Conservation (phyloP, 192 early-diverging fungal species). For the Rhizophagus sp. region DNA sequence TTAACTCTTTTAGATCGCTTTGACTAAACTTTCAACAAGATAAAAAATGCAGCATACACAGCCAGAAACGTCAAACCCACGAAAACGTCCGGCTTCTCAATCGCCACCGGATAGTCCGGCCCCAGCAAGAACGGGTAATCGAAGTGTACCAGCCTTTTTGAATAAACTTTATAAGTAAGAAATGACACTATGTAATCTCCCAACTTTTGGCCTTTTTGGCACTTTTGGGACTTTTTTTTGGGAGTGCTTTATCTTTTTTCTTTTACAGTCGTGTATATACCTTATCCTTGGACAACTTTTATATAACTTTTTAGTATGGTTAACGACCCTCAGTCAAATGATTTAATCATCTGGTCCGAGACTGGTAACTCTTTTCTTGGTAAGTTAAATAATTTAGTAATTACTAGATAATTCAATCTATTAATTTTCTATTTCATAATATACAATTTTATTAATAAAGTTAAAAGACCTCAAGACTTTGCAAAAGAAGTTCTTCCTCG, state of each 20-base stretch:
- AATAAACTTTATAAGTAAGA: conserved; percentile 30
- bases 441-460: conserved; percentile 30
- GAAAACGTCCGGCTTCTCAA: conserved; percentile 8
- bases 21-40: no score
- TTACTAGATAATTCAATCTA: background rate
- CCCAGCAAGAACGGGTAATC: background rate
- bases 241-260: background rate
- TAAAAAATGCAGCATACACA: background rate
- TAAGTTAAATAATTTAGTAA: conserved; percentile 17
- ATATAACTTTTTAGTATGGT: conserved; percentile 74
- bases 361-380: conserved; percentile 87
- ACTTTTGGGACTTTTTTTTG: background rate
- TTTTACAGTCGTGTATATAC: background rate
- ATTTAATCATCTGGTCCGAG: conserved; percentile 87
- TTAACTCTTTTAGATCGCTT: no score
- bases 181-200: background rate
- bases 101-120: background rate
- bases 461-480: conserved; percentile 75
- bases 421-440: background rate
- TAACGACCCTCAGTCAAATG: conserved; percentile 76
- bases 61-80: background rate
- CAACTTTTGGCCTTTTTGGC: background rate
- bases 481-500: conserved; percentile 78
- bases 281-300: background rate
- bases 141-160: conserved; percentile 26